phyloP scores from a whole-genome alignment of 2,329 filamentous ascomycete genomes.

The Diaporthe sp. region DNA sequence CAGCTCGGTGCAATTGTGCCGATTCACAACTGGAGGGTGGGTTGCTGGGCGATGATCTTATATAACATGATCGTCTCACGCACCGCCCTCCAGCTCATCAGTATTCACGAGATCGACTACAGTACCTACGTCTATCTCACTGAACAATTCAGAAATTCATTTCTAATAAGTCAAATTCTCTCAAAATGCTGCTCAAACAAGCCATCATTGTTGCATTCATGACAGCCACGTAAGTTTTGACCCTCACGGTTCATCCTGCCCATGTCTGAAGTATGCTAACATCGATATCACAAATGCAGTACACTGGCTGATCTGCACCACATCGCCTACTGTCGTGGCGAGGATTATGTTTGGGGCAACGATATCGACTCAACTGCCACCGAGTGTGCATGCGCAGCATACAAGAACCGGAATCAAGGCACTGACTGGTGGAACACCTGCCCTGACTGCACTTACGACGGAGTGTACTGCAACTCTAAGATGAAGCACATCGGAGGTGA shows the following conservation, averaged over 20 bases:
- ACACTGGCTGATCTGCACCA: conserved; percentile 19
- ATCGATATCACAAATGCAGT: not conserved
- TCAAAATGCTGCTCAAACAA: conserved; percentile 10
- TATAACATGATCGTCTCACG: not conserved
- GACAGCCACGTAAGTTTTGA: not conserved
- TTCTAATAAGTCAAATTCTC: not conserved
- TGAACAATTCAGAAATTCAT: too few species aligned
- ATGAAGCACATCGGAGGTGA: conserved; percentile 17
- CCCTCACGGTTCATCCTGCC: not conserved
- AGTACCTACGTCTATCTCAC: too few species aligned
- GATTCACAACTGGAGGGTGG: not conserved
- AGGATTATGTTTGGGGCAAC: conserved; percentile 11
- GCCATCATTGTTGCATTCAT: not conserved
- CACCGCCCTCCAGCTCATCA: too few species aligned
- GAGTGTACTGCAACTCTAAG: conserved; percentile 7
- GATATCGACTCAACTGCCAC: not conserved
- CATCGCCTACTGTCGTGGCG: conserved; percentile 16
- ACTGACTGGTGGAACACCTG: conserved; percentile 23
- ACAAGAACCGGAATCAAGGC: conserved; percentile 15
- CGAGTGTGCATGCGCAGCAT: conserved; percentile 8
- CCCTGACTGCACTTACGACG: conserved; percentile 16
- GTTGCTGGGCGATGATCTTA: not conserved
- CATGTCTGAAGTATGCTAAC: not conserved
- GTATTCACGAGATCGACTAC: not conserved
- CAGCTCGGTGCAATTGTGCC: not conserved